Conservation (phyloP, 1,284 basidiomycete genomes). For the Ceratobasidium sp. region DNA sequence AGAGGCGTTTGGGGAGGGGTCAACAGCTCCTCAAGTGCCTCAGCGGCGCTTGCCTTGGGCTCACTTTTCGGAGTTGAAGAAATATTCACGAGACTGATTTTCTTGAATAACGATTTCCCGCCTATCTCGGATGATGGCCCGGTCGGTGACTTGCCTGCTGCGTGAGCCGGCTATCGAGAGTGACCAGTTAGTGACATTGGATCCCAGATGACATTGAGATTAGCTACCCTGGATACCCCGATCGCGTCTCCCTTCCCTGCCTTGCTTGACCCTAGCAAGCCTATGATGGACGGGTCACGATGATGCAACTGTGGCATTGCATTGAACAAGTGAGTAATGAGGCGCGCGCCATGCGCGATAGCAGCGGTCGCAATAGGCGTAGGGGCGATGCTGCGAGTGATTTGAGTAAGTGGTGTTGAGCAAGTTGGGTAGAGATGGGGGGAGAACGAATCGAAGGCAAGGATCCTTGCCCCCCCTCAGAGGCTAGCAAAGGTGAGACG, state of each 20-base stretch:
- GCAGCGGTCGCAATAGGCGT: slow-evolving; percentile 72
- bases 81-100: slow-evolving; percentile 41
- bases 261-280: slow-evolving; percentile 65
- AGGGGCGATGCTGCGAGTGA: slow-evolving; percentile 59
- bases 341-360: slow-evolving; percentile 71
- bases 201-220: too few species aligned
- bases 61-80: slow-evolving; percentile 43
- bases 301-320: slow-evolving; percentile 89
- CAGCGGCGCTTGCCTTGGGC: slow-evolving; percentile 52
- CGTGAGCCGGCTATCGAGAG: not conserved
- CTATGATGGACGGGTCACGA: slow-evolving; percentile 84
- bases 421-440: too few species aligned
- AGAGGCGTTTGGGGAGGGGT: slow-evolving; percentile 67
- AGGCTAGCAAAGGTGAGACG: too few species aligned
- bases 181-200: too few species aligned
- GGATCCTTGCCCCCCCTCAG: too few species aligned
- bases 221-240: not conserved
- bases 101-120: slow-evolving; percentile 20
- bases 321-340: slow-evolving; percentile 93
- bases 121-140: not conserved
- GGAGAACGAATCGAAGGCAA: not conserved
- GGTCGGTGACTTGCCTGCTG: not conserved
- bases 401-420: too few species aligned
- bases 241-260: slow-evolving; percentile 17
- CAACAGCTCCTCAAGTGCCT: slow-evolving; percentile 67